Evolutionary conservation across 371 early-diverging fungal species (phyloP).

Genomic region (Coemansia sp.): DNA sequence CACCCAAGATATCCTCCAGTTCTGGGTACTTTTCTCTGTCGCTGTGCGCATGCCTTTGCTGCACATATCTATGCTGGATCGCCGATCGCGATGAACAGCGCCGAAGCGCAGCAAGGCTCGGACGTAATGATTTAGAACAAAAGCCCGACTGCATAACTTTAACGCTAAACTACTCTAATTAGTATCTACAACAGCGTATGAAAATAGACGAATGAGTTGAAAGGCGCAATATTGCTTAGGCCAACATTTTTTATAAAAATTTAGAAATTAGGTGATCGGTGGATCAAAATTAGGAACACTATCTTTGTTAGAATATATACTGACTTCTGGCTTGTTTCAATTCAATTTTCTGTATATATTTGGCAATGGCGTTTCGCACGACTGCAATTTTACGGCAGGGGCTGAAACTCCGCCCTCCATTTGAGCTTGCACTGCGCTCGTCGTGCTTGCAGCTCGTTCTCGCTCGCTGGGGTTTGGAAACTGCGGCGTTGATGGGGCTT

Average conservation of each 20-base stretch:
- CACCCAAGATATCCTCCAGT: conserved; percentile 31
- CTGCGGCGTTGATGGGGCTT: conserved; percentile 50
- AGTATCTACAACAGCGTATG: background rate
- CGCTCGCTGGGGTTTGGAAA: conserved; percentile 62
- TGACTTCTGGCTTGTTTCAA: too few relatives aligned
- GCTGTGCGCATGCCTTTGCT: background rate
- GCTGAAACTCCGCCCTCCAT: conserved; percentile 44
- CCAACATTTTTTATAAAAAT: background rate
- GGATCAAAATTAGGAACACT: too few relatives aligned
- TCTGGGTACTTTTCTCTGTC: conserved; percentile 21
- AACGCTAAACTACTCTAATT: background rate
- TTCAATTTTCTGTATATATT: too few relatives aligned
- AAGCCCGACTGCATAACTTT: conserved; percentile 35
- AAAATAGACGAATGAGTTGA: background rate
- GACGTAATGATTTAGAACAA: conserved; percentile 15
- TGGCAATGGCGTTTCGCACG: conserved; percentile 37
- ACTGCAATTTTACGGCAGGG: conserved; percentile 21
- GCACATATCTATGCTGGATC: background rate
- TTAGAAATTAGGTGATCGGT: background rate
- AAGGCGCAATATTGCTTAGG: background rate
- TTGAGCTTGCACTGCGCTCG: conserved; percentile 51
- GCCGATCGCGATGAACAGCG: background rate
- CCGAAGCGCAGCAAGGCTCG: background rate
- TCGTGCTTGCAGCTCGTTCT: conserved; percentile 56
- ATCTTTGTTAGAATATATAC: too few relatives aligned